Conservation (phyloP, 257 asterid genomes). For the Solanum boliviense region DNA sequence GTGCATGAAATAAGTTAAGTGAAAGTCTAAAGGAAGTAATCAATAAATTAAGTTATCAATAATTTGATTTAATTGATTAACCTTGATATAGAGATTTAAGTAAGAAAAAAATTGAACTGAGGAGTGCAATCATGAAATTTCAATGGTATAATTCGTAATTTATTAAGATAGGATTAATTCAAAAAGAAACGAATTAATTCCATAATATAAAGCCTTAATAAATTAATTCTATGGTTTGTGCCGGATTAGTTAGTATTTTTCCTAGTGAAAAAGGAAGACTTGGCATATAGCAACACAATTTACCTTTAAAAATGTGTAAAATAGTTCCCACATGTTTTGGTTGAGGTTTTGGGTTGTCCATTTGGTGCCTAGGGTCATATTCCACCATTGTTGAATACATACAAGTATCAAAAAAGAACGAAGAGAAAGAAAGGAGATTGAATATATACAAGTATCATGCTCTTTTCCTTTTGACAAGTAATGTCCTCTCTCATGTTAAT, state of each 20-base stretch:
- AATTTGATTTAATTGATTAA: too few relatives aligned
- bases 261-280: neutral
- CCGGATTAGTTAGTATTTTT: neutral
- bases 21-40: neutral
- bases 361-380: neutral
- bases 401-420: too few relatives aligned
- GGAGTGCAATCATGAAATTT: neutral
- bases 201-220: neutral
- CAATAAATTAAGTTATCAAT: neutral
- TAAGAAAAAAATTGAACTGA: neutral
- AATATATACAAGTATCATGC: too few relatives aligned
- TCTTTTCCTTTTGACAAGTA: neutral
- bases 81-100: neutral
- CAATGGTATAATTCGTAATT: neutral
- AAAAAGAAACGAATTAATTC: too few relatives aligned
- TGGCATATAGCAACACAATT: neutral
- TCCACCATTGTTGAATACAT: neutral
- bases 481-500: neutral
- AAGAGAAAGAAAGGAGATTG: too few relatives aligned
- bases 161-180: neutral
- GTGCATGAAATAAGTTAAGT: neutral
- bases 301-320: neutral
- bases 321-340: neutral
- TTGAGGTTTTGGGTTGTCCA: neutral
- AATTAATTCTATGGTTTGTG: neutral